Conservation (phyloP, 345 rosid genomes). For the Leavenworthia alabamica region DNA sequence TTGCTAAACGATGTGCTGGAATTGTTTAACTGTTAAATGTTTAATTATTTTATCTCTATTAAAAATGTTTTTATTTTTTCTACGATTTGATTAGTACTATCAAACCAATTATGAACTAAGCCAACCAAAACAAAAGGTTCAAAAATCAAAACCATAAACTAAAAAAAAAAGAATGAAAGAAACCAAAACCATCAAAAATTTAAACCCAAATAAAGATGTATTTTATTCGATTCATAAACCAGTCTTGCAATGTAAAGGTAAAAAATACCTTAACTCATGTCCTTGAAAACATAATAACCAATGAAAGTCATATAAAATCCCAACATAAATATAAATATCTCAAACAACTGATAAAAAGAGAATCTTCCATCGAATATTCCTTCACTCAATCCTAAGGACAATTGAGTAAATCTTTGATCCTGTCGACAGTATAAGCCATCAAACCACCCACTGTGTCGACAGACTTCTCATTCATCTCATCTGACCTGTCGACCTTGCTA, state of each 20-base stretch:
- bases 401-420: conserved; percentile 39
- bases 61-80: background rate
- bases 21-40: background rate
- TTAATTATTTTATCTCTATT: background rate
- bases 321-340: conserved; percentile 2
- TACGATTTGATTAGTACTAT: background rate
- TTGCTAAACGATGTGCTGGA: background rate
- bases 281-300: background rate
- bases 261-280: background rate
- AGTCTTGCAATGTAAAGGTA: background rate
- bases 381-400: conserved; percentile 29
- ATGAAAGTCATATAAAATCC: background rate
- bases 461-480: conserved; percentile 32
- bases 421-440: conserved; percentile 48
- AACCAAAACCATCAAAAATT: background rate
- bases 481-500: background rate
- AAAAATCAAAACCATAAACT: no score
- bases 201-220: background rate
- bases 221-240: background rate
- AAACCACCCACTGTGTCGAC: conserved; percentile 47
- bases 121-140: background rate
- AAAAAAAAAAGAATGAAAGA: no score
- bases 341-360: background rate
- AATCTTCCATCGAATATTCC: conserved; percentile 24
- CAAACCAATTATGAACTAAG: background rate